These are phyloP conservation scores for Aurantiochytrium sp. DNA, from an alignment of 108 stramenopile genomes.

Conservation along the genomic window DNA sequence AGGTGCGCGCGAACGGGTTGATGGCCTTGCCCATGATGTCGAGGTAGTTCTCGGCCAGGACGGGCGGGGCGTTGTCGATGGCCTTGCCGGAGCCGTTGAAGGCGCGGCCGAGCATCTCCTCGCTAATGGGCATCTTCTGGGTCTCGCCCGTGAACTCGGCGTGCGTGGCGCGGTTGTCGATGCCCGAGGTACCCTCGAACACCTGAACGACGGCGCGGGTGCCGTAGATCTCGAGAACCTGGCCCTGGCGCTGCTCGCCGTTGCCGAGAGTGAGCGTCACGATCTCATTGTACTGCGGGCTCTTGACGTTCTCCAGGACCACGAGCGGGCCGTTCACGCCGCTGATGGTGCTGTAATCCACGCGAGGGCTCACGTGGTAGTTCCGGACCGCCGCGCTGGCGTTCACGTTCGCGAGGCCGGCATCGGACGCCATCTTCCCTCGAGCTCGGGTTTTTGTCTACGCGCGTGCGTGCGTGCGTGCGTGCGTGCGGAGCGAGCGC, in stretches of 20 bases:
- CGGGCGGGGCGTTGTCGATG: constrained; percentile 93
- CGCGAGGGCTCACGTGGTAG: constrained; percentile 2
- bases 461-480: too few species aligned
- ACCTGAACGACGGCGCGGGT: constrained; percentile 94
- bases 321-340: constrained; percentile 99
- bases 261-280: constrained; percentile 90
- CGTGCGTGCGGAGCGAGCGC: too few species aligned
- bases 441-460: too few species aligned
- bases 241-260: constrained; percentile 88
- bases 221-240: constrained; percentile 91
- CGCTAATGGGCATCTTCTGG: constrained; percentile 95
- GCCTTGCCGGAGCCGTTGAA: constrained; percentile 99
- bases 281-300: constrained; percentile 94
- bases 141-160: constrained; percentile 98
- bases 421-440: neutral
- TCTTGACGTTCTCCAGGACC: constrained; percentile 98
- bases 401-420: constrained; percentile 6
- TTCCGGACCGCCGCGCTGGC: neutral
- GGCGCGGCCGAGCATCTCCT: constrained; percentile 91
- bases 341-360: constrained; percentile 79
- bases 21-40: constrained; percentile 99
- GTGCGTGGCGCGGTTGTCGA: constrained; percentile 94
- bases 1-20: constrained; percentile 97
- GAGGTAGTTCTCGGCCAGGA: constrained; percentile 96
- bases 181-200: constrained; percentile 98